phyloP scores from a whole-genome alignment of 2,329 filamentous ascomycete species.

The Dactylellina parvicollis region DNA sequence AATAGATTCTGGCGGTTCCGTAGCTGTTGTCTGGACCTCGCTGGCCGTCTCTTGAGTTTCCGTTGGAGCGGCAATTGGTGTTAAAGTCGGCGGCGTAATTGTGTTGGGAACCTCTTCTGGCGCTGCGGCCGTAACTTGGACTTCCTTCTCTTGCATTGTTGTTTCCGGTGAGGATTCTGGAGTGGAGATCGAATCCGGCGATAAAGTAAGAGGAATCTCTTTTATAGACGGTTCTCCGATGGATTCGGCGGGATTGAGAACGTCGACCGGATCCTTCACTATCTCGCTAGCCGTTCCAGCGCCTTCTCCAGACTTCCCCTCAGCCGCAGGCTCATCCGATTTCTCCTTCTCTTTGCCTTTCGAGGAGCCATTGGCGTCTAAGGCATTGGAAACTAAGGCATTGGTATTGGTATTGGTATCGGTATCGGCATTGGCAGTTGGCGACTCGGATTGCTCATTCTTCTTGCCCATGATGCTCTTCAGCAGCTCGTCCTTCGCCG shows the following conservation, averaged over 20 bases:
- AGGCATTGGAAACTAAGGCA: too few species aligned
- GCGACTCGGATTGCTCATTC: constrained; percentile 11
- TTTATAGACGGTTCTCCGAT: constrained; percentile 20
- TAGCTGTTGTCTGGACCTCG: not conserved
- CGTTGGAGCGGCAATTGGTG: not conserved
- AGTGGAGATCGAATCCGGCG: not conserved
- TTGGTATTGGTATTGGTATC: not conserved
- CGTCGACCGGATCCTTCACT: constrained; percentile 25
- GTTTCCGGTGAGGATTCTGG: not conserved
- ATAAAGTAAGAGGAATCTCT: constrained; percentile 1
- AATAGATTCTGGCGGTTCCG: not conserved
- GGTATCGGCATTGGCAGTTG: not conserved
- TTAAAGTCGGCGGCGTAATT: too few species aligned
- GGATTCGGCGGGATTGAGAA: not conserved
- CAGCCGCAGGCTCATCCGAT: constrained; percentile 1
- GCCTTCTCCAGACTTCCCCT: constrained; percentile 14
- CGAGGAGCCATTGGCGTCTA: not conserved
- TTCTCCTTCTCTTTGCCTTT: constrained; percentile 14
- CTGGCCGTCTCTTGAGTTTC: constrained; percentile 22
- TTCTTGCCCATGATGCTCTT: constrained; percentile 50
- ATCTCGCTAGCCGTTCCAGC: constrained; percentile 32
- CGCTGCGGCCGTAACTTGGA: not conserved
- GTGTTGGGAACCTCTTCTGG: not conserved
- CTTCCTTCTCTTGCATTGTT: not conserved
- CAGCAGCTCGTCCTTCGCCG: constrained; percentile 45